Conservation (phyloP, 129 eudicot species). For the Helianthus tuberosus region DNA sequence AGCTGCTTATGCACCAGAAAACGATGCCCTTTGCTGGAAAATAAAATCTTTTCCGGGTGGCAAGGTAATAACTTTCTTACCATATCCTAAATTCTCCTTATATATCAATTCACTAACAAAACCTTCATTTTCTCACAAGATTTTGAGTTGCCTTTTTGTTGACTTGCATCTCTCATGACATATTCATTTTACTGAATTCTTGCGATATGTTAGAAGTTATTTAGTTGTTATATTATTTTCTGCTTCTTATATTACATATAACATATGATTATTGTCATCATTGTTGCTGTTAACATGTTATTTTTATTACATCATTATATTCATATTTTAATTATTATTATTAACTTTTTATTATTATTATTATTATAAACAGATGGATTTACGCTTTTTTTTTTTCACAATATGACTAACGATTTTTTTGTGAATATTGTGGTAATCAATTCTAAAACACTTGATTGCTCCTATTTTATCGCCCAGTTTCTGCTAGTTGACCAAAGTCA, state of each 20-base stretch:
- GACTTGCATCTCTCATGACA: background rate
- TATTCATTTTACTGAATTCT: background rate
- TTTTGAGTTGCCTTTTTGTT: background rate
- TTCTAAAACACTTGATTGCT: background rate
- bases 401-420: too few relatives aligned
- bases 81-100: background rate
- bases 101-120: background rate
- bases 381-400: too few relatives aligned
- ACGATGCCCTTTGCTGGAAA: constrained; percentile 87
- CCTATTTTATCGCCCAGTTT: background rate
- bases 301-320: too few relatives aligned
- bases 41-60: constrained; percentile 94
- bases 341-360: too few relatives aligned
- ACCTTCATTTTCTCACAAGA: background rate
- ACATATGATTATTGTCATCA: background rate
- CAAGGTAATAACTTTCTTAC: constrained; percentile 48
- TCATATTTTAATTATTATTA: too few relatives aligned
- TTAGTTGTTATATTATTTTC: background rate
- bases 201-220: background rate
- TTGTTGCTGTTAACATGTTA: background rate
- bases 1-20: constrained; percentile 88
- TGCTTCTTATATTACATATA: background rate
- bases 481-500: background rate
- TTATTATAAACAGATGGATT: too few relatives aligned
- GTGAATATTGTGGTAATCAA: too few relatives aligned